Percentiles rank a stretch among this genome's conserved stretches.
phyloP scores from a whole-genome alignment of 2,329 filamentous ascomycete genomes.

The Paramyrothecium roridum region DNA sequence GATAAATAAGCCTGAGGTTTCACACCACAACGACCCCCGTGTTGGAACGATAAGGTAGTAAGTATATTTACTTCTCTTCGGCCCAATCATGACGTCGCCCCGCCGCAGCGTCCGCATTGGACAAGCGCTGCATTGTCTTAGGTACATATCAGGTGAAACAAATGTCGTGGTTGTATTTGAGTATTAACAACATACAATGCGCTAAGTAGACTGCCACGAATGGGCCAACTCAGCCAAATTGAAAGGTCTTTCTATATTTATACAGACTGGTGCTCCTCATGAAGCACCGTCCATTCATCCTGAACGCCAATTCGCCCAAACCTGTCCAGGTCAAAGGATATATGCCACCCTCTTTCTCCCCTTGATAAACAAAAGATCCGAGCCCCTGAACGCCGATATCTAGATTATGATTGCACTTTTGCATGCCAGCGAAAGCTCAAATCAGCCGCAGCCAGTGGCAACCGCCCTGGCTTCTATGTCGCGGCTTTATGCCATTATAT shows the following conservation, averaged over 20 bases:
- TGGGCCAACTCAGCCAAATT: not conserved
- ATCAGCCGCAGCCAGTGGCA: not conserved
- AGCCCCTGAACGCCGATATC: not conserved
- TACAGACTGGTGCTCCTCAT: not conserved
- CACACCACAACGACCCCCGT: too few relatives aligned
- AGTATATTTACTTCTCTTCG: too few relatives aligned
- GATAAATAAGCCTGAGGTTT: too few relatives aligned
- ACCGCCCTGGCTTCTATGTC: too few relatives aligned
- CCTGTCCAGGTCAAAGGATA: not conserved
- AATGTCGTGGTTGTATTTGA: not conserved
- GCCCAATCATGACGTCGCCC: too few relatives aligned
- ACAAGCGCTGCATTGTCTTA: not conserved
- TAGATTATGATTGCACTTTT: not conserved
- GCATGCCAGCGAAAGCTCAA: not conserved
- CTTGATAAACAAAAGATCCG: too few relatives aligned
- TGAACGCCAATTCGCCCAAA: not conserved
- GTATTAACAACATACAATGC: not conserved
- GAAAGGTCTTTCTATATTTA: not conserved
- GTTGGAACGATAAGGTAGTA: too few relatives aligned
- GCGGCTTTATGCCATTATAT: too few relatives aligned
- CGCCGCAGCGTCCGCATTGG: not conserved
- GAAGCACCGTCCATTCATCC: not conserved
- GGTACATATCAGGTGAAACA: not conserved
- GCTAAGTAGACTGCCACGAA: not conserved
- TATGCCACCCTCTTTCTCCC: not conserved